Evolutionary conservation across 345 rosid species (phyloP), one percentile per base, ranked within the genome.

Genomic region (Anastatica hierochuntica): DNA sequence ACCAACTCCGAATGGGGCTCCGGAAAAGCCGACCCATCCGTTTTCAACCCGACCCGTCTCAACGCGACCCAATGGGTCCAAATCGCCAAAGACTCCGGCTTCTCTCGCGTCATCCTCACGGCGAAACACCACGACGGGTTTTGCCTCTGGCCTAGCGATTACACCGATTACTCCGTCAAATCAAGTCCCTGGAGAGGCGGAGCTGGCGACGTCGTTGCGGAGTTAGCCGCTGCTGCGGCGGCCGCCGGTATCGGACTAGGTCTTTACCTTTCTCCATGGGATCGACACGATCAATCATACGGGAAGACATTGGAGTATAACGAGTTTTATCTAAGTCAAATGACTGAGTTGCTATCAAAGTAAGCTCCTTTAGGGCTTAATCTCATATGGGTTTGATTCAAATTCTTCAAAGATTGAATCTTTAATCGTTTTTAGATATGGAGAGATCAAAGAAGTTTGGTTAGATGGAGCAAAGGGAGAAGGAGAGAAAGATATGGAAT

Each of bases 61-160:
- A 75, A 84, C 54, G 77, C 87, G 9, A 52, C 77, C n/a, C 98
- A 90, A 58, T 90, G 98, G 96, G 82, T 84, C 58, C 74, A 70
- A 23, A 75, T 77, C 19, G 92, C 95, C 7, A 79, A 84, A 71
- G 79, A 70, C 56, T 68, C 74, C 4, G 95, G 92, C 3, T 90
- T 90, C 62, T 63, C 79, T 4, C 77, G 84, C 7, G 71, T 90
- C 33, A 76, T 86, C 41, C 83, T 90, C 55, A 90, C 96, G 0
- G 85, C 92, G 3, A 90, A 90, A 40, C 96, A 90, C 77, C 96
- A 84, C 53, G 98, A 90, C 39, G 98, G 98, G n/a, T 87, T 90
- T 71, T 90, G 95, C 44, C 71, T 90, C 62, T 90, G 96, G 98
- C 95, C 89, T 2, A 77, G 74, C 39, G 74, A 67, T 26, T 87